These are phyloP conservation scores for Neoconidiobolus thromboides DNA, from an alignment of 371 early-diverging fungal genomes.

Conservation along the genomic window DNA sequence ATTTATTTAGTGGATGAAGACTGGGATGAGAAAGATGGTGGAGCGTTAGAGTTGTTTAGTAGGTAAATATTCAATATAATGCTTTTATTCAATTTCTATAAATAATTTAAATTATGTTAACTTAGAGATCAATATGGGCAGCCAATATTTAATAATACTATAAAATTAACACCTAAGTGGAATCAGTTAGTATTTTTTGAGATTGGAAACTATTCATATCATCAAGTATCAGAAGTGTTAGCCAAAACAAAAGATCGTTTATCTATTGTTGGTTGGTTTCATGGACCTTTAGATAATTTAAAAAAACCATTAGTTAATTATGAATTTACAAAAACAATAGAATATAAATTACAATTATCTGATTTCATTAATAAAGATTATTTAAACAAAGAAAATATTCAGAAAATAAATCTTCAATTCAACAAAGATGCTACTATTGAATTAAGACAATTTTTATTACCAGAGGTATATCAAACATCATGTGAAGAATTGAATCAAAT, in stretches of 20 bases:
- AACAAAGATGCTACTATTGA: constrained; percentile 26
- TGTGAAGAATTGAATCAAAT: constrained; percentile 10
- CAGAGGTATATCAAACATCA: constrained; percentile 16
- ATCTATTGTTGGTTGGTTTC: constrained; percentile 49
- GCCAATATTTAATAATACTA: constrained; percentile 19
- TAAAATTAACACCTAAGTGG: constrained; percentile 25
- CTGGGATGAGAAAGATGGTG: constrained; percentile 37
- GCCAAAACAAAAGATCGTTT: constrained; percentile 19
- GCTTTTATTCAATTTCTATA: neutral
- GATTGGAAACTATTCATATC: constrained; percentile 32
- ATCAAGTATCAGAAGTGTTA: constrained; percentile 39
- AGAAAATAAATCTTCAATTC: constrained; percentile 19
- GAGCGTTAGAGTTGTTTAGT: constrained; percentile 31
- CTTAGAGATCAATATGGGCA: constrained; percentile 14
- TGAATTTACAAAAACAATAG: neutral
- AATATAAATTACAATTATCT: constrained; percentile 25
- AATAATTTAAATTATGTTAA: neutral
- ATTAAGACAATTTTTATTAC: constrained; percentile 21
- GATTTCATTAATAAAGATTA: constrained; percentile 9
- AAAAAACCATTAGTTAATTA: neutral
- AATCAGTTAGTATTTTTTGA: constrained; percentile 40
- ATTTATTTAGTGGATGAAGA: constrained; percentile 42
- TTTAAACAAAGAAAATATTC: constrained; percentile 10
- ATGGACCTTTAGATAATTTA: constrained; percentile 22
- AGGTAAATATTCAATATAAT: constrained; percentile 4